Base-by-base conservation (phyloP, 805 yeast genomes). In the Huiozyma naganishii region DNA sequence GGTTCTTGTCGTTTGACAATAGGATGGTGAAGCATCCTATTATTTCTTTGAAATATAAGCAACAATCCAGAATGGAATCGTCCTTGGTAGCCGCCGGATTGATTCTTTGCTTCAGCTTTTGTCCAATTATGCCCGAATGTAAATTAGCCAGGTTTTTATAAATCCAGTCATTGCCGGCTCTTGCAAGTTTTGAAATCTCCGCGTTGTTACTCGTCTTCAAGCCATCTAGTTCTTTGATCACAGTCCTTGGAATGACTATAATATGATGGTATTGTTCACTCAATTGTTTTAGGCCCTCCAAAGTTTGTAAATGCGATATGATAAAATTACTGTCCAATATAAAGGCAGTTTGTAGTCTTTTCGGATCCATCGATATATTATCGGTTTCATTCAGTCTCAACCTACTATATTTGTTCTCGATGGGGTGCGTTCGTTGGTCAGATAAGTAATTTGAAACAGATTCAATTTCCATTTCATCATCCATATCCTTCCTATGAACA, bases 281-380 rank as follows among this genome's bases (percentile, higher is more conserved):
- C 6, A 74, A 44, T 1, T 52, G 53, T 4, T 71, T 59, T 27
- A 89, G 55, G 0, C 70, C 71, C 39, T 81, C 77, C 7, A 88
- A 50, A 1, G 84, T 61, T 13, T 66, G 59, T 37, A 86, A 60
- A 56, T 87, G 88, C 1, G 87, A 75, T 3, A 89, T 62, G 10
- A 85, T 67, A 56, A 89, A 85, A 56, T 89, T 89, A 2, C 97
- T 89, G 57, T 89, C 97, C 0, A 86, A 67, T 0, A 88, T 79
- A 47, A 87, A 64, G 17, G 67, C 64, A 9, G 77, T 61, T 13
- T 42, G 44, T 29, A 33, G 29, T 9, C 29, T 37, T 1, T 45
- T 29, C 3, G 42, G 34, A 13, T 13, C 35, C 11, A 29, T 7
- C 4, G 17, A n/a, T 9, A 28, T 6, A 12, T n/a, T 37, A 11